phyloP scores from a whole-genome alignment of 1,139 yeast genomes.

The Magnusiomyces paraingens region DNA sequence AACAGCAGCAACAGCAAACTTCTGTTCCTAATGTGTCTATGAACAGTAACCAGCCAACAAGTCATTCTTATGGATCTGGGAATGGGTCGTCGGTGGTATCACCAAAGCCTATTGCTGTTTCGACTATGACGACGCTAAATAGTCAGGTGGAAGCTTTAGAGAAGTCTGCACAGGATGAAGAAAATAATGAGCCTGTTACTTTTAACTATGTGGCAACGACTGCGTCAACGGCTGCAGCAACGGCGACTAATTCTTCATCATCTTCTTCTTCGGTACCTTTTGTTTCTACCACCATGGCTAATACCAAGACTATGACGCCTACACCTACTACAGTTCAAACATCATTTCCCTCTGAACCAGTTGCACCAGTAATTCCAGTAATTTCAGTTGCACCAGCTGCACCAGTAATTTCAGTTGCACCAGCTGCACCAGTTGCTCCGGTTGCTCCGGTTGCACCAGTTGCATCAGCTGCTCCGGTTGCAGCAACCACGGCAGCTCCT shows the following conservation, averaged over 20 bases:
- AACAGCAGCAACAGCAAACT: too few species aligned
- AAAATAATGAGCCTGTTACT: neutral
- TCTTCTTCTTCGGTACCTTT: neutral
- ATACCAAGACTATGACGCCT: neutral
- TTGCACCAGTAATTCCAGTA: too few species aligned
- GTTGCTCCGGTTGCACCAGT: too few species aligned
- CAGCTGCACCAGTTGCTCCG: too few species aligned
- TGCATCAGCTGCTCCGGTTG: neutral
- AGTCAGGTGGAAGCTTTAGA: neutral
- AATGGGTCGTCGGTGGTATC: neutral
- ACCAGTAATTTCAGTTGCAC: too few species aligned
- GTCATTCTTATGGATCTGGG: too few species aligned
- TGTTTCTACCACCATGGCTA: too few species aligned
- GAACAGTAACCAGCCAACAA: neutral
- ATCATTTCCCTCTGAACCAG: neutral
- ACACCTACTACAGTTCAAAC: neutral
- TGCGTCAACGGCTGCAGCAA: neutral
- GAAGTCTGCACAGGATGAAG: neutral
- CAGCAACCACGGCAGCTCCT: neutral
- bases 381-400: too few species aligned
- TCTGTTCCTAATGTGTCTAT: neutral
- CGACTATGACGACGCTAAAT: slow-evolving; percentile 1
- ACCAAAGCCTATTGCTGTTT: neutral
- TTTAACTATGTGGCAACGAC: too few species aligned
- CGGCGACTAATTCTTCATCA: neutral